These are phyloP conservation scores for Arthrobotrys megalospora DNA, from an alignment of 2,329 filamentous ascomycete genomes.

Conservation along the genomic window DNA sequence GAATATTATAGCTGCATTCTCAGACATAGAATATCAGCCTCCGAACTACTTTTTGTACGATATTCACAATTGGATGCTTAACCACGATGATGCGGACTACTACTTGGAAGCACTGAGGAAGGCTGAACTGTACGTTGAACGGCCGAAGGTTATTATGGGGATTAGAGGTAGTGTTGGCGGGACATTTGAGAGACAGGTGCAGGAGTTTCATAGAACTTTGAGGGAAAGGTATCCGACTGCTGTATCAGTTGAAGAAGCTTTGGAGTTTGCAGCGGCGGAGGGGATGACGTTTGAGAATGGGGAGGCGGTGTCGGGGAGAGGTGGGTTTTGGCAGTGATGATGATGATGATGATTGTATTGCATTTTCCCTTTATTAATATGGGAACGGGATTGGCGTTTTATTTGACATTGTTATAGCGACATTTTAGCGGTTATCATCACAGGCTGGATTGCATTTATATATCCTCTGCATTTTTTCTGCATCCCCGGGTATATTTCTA, in stretches of 20 bases:
- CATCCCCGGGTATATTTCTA: neutral
- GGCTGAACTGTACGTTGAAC: constrained; percentile 41
- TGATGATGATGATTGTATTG: no score
- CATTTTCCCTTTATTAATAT: neutral
- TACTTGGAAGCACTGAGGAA: constrained; percentile 29
- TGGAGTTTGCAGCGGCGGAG: constrained; percentile 56
- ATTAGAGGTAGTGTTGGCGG: constrained; percentile 23
- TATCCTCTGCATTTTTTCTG: neutral
- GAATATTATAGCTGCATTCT: constrained; percentile 56
- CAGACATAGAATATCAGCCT: constrained; percentile 42
- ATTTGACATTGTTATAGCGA: neutral
- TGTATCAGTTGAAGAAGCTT: constrained; percentile 39
- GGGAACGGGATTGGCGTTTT: neutral
- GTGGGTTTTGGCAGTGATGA: constrained; percentile 39
- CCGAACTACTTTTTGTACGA: constrained; percentile 55
- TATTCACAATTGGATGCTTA: constrained; percentile 50
- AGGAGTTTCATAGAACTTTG: constrained; percentile 49
- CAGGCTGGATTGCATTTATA: neutral
- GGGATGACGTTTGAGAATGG: constrained; percentile 40
- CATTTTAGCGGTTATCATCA: neutral
- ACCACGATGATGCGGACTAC: constrained; percentile 37
- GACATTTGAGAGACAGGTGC: constrained; percentile 36
- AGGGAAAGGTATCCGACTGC: constrained; percentile 43
- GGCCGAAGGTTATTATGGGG: constrained; percentile 34
- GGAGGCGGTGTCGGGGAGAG: constrained; percentile 8